These are phyloP conservation scores for Pseudozyma hubeiensis DNA, from an alignment of 1,284 basidiomycete genomes.

Conservation along the genomic window DNA sequence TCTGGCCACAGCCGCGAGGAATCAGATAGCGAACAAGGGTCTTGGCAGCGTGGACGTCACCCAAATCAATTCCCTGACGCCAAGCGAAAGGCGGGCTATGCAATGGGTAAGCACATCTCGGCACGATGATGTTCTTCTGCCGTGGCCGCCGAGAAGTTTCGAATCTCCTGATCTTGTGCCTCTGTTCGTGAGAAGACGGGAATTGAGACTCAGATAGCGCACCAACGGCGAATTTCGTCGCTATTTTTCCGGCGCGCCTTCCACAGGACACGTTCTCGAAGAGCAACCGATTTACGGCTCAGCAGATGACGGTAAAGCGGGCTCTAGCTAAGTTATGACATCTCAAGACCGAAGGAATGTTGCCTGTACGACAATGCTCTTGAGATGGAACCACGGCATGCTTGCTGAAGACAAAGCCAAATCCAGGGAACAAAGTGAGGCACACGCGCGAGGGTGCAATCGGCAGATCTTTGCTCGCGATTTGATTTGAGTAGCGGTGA, in stretches of 20 bases:
- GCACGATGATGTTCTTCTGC: slow-evolving; percentile 16
- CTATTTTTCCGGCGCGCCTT: slow-evolving; percentile 3
- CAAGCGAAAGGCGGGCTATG: slow-evolving; percentile 2
- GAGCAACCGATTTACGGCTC: too few relatives aligned
- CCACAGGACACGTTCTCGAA: neutral
- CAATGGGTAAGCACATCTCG: neutral
- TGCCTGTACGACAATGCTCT: too few relatives aligned
- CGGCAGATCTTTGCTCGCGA: too few relatives aligned
- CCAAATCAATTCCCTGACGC: neutral
- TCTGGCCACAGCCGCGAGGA: slow-evolving; percentile 8
- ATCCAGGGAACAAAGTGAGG: too few relatives aligned
- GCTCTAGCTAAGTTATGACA: too few relatives aligned
- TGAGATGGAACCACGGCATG: too few relatives aligned
- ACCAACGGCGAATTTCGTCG: slow-evolving; percentile 13
- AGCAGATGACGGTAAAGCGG: too few relatives aligned
- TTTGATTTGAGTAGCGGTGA: too few relatives aligned
- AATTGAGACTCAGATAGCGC: neutral
- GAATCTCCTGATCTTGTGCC: slow-evolving; percentile 1
- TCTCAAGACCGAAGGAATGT: too few relatives aligned
- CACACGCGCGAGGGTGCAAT: too few relatives aligned
- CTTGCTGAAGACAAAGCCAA: too few relatives aligned
- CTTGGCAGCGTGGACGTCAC: slow-evolving; percentile 9
- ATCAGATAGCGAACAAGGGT: slow-evolving; percentile 26
- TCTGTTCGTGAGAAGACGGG: neutral
- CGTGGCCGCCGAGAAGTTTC: neutral